Base-by-base conservation (phyloP, 2,329 filamentous ascomycete species). In the Sordariomycetes sp. region DNA sequence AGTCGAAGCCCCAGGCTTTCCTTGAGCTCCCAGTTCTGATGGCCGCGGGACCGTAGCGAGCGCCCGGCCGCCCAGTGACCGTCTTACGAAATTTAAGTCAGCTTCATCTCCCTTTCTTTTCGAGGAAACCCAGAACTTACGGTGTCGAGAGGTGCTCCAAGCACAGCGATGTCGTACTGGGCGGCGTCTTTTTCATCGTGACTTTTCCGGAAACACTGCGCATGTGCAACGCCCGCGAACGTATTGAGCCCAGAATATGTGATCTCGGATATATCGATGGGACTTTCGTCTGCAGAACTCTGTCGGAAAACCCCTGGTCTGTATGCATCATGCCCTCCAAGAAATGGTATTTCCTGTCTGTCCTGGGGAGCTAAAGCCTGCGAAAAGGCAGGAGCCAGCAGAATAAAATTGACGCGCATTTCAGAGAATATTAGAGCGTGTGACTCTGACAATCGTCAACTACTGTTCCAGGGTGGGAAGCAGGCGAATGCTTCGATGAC, bases 21-120 rank as follows among this genome's bases (percentile, higher is more conserved):
- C 31, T 29, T 12, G 27, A 51, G 49, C 79, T 79, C 25, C 83
- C 86, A 21, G 82, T 77, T 36, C 86, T 79, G 47, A 93, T 92
- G 20, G 84, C 83, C 26, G 83, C 75, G 21, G 86, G 86, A 0
- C 86, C 86, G 49, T 93, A 93, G 11, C 86, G 74, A 12, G 80
- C 80, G 21, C 79, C 68, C 8, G 41, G 40, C 5, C 38, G 30
- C 83, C 59, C 90, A 84, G 4, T 90, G 84, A 31, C 90, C 72
- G 59, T 90, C 85, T 0, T 79, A 84, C 2, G 82, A 84, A 1
- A 90, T 75, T 6, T 90, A 63, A 42, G 86, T 82, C 48, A 90
- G 54, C 0, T 66, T 72, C 46, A 81, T 76, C 10, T 90, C 70
- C 0, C 81, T 82, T 16, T 84, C 70, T 40, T 14, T 11, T 14